Base-by-base conservation (phyloP, 2,329 filamentous ascomycete species). In the Aplosporella prunicola region DNA sequence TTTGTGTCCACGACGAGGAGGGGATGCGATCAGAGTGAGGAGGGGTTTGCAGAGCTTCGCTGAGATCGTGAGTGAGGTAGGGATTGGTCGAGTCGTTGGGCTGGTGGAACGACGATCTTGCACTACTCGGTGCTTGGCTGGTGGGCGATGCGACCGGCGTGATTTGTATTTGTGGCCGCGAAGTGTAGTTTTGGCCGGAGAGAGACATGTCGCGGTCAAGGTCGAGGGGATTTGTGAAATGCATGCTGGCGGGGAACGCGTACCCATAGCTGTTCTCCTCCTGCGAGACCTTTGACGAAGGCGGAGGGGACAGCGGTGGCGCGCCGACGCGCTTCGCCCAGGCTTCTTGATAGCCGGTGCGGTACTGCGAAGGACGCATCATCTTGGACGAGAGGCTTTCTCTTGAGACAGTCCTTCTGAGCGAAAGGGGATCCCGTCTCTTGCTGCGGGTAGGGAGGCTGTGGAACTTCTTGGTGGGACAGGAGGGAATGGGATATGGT, bases 251-350 rank as follows among this genome's bases (percentile, higher is more conserved):
- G 14, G 47, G 44, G 50, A 55, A 46, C 50, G 42, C 45, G 26
- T 32, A 42, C 1, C 34, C 33, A 20, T 35, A 35, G 11, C 13
- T 55, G 48, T 9, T 43, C 28, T 43, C 43, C 44, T n/a, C 45
- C 27, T 22, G 48, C 48, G 39, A 55, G 47, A 2, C 44, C 30
- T 52, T 56, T 5, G 45, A 44, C 1, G 55, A 52, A 5, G 46
- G 45, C 5, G 52, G 50, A 15, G 54, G 52, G 4, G 56, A 55
- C 11, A 44, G 39, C 10, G 47, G 45, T 7, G 53, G 44, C 22
- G 48, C 44, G 27, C 61, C 66, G 29, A 74, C 61, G 41, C 70
- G 67, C 45, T 71, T 65, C 25, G 64, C 60, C 72, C 74, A 77
- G 53, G 52, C 62, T 49, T 61, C 66, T 53, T 56, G 63, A 56